Percentiles rank a stretch among this genome's conserved stretches.
Evolutionary conservation across 1,284 basidiomycete species (phyloP).

Genomic region (Termitomyces sp.): DNA sequence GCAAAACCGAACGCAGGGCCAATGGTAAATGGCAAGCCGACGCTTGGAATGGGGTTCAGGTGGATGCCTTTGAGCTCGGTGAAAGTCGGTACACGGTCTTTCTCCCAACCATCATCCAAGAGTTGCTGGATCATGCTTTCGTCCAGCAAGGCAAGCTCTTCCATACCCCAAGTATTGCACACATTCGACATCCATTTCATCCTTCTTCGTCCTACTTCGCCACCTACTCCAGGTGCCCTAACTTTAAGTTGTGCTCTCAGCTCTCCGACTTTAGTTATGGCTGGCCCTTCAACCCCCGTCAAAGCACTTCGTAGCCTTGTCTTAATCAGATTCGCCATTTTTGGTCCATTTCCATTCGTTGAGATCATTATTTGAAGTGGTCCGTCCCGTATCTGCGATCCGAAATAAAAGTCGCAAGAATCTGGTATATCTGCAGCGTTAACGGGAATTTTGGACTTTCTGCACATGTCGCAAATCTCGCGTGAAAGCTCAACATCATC

Average conservation of each 20-base stretch:
- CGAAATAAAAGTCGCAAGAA: slow-evolving; percentile 98
- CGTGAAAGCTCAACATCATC: slow-evolving; percentile 77
- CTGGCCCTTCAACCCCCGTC: slow-evolving; percentile 70
- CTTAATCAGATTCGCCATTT: slow-evolving; percentile 83
- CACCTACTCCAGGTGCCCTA: slow-evolving; percentile 75
- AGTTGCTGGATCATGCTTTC: slow-evolving; percentile 55
- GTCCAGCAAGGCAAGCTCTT: slow-evolving; percentile 67
- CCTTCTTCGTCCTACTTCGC: slow-evolving; percentile 62
- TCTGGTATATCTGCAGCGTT: slow-evolving; percentile 97
- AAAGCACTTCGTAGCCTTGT: slow-evolving; percentile 66
- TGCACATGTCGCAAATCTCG: slow-evolving; percentile 69
- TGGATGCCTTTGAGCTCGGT: slow-evolving; percentile 38
- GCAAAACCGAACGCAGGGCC: slow-evolving; percentile 30
- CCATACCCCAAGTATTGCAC: slow-evolving; percentile 82
- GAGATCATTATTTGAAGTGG: slow-evolving; percentile 95
- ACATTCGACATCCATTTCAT: slow-evolving; percentile 96
- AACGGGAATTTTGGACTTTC: slow-evolving; percentile 73
- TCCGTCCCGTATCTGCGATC: slow-evolving; percentile 86
- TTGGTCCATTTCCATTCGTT: slow-evolving; percentile 91
- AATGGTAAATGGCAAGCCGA: slow-evolving; percentile 10
- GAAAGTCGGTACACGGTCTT: slow-evolving; percentile 44
- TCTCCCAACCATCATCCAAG: slow-evolving; percentile 69
- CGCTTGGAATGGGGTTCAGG: background rate
- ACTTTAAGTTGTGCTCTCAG: slow-evolving; percentile 66
- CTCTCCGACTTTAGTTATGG: slow-evolving; percentile 77